These are phyloP conservation scores for Dalbergia oliveri DNA, from an alignment of 306 rosid genomes.

Conservation along the genomic window DNA sequence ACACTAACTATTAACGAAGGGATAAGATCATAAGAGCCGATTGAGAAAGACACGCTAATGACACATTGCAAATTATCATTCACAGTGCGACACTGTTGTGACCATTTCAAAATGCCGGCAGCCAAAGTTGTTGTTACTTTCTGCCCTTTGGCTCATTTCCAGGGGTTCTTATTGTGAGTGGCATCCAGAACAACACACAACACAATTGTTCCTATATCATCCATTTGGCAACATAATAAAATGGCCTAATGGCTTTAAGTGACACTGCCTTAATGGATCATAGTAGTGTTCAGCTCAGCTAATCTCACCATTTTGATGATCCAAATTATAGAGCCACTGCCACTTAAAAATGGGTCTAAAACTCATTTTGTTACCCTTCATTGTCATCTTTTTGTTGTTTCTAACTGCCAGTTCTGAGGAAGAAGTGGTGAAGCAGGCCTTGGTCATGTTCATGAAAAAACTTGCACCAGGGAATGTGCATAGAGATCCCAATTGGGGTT, in stretches of 20 bases:
- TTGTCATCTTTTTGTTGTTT: slow-evolving; percentile 46
- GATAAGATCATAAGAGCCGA: neutral
- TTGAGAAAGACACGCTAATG: slow-evolving; percentile 37
- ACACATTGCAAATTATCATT: neutral
- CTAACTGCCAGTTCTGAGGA: slow-evolving; percentile 53
- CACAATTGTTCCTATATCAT: slow-evolving; percentile 15
- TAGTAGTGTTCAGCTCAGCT: slow-evolving; percentile 27
- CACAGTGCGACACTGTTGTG: slow-evolving; percentile 6
- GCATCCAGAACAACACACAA: slow-evolving; percentile 23
- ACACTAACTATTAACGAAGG: slow-evolving; percentile 8
- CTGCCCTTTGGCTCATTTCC: slow-evolving; percentile 56
- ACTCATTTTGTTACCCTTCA: slow-evolving; percentile 46
- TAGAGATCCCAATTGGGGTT: slow-evolving; percentile 55
- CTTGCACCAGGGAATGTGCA: slow-evolving; percentile 51
- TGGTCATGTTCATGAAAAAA: slow-evolving; percentile 69
- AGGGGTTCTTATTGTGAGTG: slow-evolving; percentile 1
- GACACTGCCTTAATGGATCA: slow-evolving; percentile 2
- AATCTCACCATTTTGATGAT: slow-evolving; percentile 20
- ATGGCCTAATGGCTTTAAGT: slow-evolving; percentile 29
- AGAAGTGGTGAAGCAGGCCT: slow-evolving; percentile 50
- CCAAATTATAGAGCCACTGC: slow-evolving; percentile 19
- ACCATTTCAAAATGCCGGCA: slow-evolving; percentile 70
- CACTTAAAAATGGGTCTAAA: slow-evolving; percentile 53
- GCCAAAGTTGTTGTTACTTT: slow-evolving; percentile 11
- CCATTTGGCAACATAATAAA: slow-evolving; percentile 54